Evolutionary conservation across 2,329 filamentous ascomycete species (phyloP), one percentile per base, ranked within the genome.

Genomic region (Westerdykella aurantiaca): DNA sequence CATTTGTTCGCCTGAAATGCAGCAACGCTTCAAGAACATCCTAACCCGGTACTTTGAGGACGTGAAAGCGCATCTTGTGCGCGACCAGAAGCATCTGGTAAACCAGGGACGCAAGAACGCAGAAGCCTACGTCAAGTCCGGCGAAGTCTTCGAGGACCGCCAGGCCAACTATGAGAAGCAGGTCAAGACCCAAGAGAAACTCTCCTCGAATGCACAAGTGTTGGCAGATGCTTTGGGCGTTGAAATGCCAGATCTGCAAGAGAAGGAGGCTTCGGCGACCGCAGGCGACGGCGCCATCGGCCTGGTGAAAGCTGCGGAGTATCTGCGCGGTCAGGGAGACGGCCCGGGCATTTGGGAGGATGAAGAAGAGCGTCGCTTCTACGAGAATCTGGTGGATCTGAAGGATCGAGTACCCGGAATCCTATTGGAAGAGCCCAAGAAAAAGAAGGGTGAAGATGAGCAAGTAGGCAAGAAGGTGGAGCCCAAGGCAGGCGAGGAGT

Each of bases 261-360:
- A 94, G 55, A 84, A 88, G 35, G 88, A 93, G 39, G 80, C 86
- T 44, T 71, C 80, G 17, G 78, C 84, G 35, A 74, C 77, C 25
- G 70, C 77, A 18, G 77, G 81, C 0, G 85, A 86, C 58, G 83
- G 87, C 42, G 84, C 85, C 1, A 96, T 98, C 56, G 93, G 93
- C 29, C 79, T 97, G 33, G 86, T 97, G 55, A 97, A 96, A 70
- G 86, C 90, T 10, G 88, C 88, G 0, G 91, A 97, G 56, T 97
- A 96, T 60, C 75, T 97, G 33, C 85, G 88, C 31, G 90, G 89
- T 11, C 87, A 94, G 64, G 85, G 84, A 17, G 91, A 97, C 46
- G 90, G 89, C 16, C 80, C 90, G 18, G 93, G 93, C 0, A 97
- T 98, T 50, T 98, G 93, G 93, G 90, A 96, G 70, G 93, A 98